These are phyloP conservation scores for Cutaneotrichosporon cavernicola DNA, from an alignment of 1,284 basidiomycete species.

Conservation along the genomic window DNA sequence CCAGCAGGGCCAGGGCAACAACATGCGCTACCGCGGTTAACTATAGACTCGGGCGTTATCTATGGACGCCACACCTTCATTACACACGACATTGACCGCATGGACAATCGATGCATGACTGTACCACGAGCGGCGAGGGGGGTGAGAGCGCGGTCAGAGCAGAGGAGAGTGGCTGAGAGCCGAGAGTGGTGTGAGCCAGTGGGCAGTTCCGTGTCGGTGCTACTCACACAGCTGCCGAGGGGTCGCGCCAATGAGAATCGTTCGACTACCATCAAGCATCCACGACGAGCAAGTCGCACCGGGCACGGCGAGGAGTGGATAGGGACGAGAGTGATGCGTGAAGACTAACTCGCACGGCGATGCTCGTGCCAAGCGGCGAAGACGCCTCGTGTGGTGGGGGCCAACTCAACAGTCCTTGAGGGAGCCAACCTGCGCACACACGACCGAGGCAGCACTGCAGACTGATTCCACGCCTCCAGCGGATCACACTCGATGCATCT, in stretches of 20 bases:
- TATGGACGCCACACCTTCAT: neutral
- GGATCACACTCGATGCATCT: neutral
- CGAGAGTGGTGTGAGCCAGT: neutral
- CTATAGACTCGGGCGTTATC: neutral
- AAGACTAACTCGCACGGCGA: too few species aligned
- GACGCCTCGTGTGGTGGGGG: too few species aligned
- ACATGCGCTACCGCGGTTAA: constrained; percentile 21
- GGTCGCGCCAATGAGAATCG: too few species aligned
- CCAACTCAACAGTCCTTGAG: too few species aligned
- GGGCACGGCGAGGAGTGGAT: too few species aligned
- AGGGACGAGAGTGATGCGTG: too few species aligned
- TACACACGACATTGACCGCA: neutral
- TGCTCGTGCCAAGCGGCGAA: too few species aligned
- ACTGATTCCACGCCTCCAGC: neutral
- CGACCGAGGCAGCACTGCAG: too few species aligned
- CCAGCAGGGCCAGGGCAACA: constrained; percentile 3
- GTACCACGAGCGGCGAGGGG: constrained; percentile 8
- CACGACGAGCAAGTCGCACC: too few species aligned
- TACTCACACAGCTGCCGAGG: neutral
- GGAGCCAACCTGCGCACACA: too few species aligned
- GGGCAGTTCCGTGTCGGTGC: neutral
- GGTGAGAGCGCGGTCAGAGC: neutral
- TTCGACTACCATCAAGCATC: too few species aligned
- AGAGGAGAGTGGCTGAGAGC: neutral
- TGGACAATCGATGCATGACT: constrained; percentile 23